Evolutionary conservation across 1,284 basidiomycete genomes (phyloP), one percentile per base, ranked within the genome.

Genomic region (Puccinia horiana): DNA sequence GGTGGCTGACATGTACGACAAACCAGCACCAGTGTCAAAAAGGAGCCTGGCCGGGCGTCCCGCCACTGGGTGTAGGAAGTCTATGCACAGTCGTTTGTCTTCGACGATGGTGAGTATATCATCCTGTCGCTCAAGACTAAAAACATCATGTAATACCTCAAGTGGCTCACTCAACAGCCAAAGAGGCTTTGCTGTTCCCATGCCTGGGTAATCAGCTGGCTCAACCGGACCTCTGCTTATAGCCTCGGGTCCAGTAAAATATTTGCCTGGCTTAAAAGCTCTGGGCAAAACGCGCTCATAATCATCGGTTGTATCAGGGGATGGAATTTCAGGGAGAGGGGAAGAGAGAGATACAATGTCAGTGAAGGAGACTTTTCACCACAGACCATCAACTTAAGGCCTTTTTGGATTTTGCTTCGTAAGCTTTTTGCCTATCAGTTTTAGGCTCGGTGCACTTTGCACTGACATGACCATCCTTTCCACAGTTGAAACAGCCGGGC

Each of bases 21-120:
- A n/a, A n/a, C 52, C 40, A 29, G 69, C 35, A 14, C 69, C 70
- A 11, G 70, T 74, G 70, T 74, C 70, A n/a, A 74, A 26, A 23
- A 74, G 47, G 18, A 74, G 40, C 35, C 72, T 52, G 49, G 72
- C 54, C 35, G n/a, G n/a, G 26, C 49, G 47, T 37, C 47, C 47
- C 47, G 29, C 44, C 49, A 74, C 32, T 32, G 72, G 29, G 11
- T 54, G 49, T 3, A 32, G 29, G 23, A 74, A 74, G 23, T 74
- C 49, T 18, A 58, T 35, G 26, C 73, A 37, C 29, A 63, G 32
- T 4, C 32, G 32, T 63, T 35, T 63, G 58, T 63, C 58, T 63
- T 63, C 58, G 16, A 11, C 58, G 37, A 12, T 35, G 58, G 37
- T 32, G 37, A 32, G n/a, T n/a, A 63, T 9, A 32, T 11, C 32